Evolutionary conservation across 75 land plant genomes (phyloP).

Genomic region (Larix kaempferi): DNA sequence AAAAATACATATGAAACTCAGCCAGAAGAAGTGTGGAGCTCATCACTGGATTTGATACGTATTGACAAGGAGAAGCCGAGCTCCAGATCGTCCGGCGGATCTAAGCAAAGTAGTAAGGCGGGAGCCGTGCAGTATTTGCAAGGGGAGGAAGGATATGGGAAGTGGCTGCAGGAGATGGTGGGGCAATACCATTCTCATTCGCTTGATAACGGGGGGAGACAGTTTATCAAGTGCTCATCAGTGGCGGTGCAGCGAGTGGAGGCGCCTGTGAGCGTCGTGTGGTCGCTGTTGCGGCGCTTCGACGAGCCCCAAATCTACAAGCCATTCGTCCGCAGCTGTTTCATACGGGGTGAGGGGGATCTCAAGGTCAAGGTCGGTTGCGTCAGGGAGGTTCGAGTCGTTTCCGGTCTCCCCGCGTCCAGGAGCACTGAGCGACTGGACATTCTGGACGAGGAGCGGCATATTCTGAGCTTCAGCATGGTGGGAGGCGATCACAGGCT

Average conservation of each 20-base stretch:
- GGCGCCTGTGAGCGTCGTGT: conserved; percentile 57
- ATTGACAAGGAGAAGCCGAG: too few species aligned
- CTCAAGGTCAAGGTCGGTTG: conserved; percentile 34
- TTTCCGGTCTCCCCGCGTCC: conserved; percentile 78
- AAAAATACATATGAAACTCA: too few species aligned
- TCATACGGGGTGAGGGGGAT: conserved; percentile 5
- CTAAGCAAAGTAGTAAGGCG: too few species aligned
- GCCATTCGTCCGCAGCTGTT: conserved; percentile 70
- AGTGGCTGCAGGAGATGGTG: conserved; percentile 14
- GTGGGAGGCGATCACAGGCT: conserved; percentile 83
- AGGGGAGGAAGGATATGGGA: too few species aligned
- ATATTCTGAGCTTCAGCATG: conserved; percentile 61
- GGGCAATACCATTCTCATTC: conserved; percentile 38
- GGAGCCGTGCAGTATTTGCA: too few species aligned
- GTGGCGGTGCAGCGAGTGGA: conserved; percentile 51
- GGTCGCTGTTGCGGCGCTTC: conserved; percentile 74
- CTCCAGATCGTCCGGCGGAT: too few species aligned
- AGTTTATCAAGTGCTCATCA: conserved; percentile 44
- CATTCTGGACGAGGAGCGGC: conserved; percentile 57
- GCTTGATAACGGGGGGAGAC: background rate
- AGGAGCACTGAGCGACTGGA: conserved; percentile 77
- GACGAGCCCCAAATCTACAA: conserved; percentile 82
- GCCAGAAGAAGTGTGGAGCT: too few species aligned
- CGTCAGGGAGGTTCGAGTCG: conserved; percentile 58
- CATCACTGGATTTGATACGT: too few species aligned